Base-by-base conservation (phyloP, 352 stramenopile species). In the Ophiocytium majus region DNA sequence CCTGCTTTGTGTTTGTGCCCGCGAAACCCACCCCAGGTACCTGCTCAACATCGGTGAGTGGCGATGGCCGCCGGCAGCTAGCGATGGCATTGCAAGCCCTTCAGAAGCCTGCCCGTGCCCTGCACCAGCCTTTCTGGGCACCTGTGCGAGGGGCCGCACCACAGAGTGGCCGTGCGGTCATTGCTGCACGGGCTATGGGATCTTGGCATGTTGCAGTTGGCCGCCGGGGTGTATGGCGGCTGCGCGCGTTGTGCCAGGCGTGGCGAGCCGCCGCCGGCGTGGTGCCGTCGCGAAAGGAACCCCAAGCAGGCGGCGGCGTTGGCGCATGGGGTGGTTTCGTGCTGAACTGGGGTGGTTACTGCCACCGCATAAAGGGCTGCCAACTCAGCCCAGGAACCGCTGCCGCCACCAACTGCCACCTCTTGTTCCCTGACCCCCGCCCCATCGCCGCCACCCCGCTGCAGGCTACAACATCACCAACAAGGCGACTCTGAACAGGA, bases 381-480 rank as follows among this genome's bases (percentile, higher is more conserved):
- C 43, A 57, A 57, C 43, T 57, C 5, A 5, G 5, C 5, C 43
- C 5, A 14, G 14, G 43, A 57, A 5, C 5, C 43, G 43, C 43
- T 14, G 43, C 5, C 43, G 43, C 43, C 5, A 14, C 5, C 5
- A 5, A 14, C 5, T 14, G 43, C 43, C 43, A 57, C 43, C 43
- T 57, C 14, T 57, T 14, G 5, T 57, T 57, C 14, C 5, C 43
- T 57, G 43, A 5, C 5, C 14, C 43, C 43, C 5, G 14, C 43
- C 5, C 14, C 92, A 94, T 94, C 83, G 89, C 93, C 57, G 92
- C 94, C 83, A 95, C 94, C 88, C n/a, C n/a, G n/a, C n/a, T n/a
- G 94, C 94, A 85, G 92, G 90, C 10, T 95, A 95, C 93, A 95
- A 95, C 88, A 95, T 95, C 84, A 93, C 93, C 89, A 95, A 95